Evolutionary conservation across 805 yeast species (phyloP).

Genomic region (Torulaspora microellipsoides): DNA sequence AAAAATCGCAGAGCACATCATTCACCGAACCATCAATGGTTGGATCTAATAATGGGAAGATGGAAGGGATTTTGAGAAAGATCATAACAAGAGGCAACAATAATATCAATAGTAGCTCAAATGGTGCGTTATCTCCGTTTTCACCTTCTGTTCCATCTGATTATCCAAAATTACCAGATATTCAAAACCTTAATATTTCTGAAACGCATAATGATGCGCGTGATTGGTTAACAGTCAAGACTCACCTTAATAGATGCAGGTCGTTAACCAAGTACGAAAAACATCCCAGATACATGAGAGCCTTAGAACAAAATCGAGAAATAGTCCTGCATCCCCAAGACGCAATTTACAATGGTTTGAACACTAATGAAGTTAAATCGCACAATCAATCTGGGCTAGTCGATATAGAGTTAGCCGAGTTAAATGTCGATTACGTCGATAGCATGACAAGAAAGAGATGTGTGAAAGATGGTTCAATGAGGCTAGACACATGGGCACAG

Average conservation of each 20-base stretch:
- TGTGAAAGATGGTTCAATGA: constrained; percentile 39
- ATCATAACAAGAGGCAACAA: constrained; percentile 24
- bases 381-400: constrained; percentile 29
- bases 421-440: constrained; percentile 42
- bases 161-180: constrained; percentile 31
- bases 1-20: constrained; percentile 19
- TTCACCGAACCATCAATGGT: constrained; percentile 1
- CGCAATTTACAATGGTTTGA: constrained; percentile 40
- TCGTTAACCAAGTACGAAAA: constrained; percentile 66
- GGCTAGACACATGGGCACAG: constrained; percentile 51
- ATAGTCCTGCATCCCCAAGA: constrained; percentile 60
- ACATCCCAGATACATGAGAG: constrained; percentile 62
- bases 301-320: constrained; percentile 54
- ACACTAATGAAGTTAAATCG: constrained; percentile 44
- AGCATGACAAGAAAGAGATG: constrained; percentile 37
- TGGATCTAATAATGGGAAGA: constrained; percentile 23
- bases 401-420: constrained; percentile 31
- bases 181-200: constrained; percentile 22
- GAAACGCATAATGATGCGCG: constrained; percentile 38
- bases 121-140: constrained; percentile 23
- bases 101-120: constrained; percentile 5
- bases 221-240: constrained; percentile 50
- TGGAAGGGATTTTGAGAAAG: constrained; percentile 34
- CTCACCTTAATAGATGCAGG: constrained; percentile 68
- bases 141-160: constrained; percentile 21